Conservation (phyloP, 352 stramenopile genomes). For the Halophytophthora batemanensis region DNA sequence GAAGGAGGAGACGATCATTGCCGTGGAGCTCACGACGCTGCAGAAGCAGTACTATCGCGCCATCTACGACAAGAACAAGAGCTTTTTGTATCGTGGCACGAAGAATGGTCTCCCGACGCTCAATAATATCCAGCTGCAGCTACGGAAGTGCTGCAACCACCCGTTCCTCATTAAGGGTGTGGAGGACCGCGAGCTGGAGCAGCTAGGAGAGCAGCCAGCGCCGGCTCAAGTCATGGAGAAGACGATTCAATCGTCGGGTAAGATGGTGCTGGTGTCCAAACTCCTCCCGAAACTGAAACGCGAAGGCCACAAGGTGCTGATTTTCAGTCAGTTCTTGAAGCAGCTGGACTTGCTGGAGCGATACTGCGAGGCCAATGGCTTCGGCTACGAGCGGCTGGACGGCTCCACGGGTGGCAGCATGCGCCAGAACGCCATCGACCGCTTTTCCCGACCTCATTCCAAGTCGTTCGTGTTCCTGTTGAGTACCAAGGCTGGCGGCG, state of each 20-base stretch:
- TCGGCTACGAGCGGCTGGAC: constrained; percentile 89
- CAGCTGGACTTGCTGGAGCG: constrained; percentile 93
- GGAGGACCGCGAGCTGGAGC: constrained; percentile 78
- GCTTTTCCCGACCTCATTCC: constrained; percentile 93
- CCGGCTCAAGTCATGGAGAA: constrained; percentile 72
- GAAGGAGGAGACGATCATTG: constrained; percentile 96
- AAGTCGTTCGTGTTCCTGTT: constrained; percentile 99
- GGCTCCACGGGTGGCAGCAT: constrained; percentile 86
- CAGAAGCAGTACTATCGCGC: constrained; percentile 99
- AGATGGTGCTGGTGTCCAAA: constrained; percentile 90
- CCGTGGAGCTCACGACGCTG: constrained; percentile 96
- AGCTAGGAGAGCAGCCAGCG: constrained; percentile 56
- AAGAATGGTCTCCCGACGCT: constrained; percentile 89
- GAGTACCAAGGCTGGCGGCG: constrained; percentile 96
- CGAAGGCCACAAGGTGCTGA: constrained; percentile 93
- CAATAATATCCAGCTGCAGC: constrained; percentile 99
- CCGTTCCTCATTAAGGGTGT: constrained; percentile 98
- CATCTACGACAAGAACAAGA: constrained; percentile 99
- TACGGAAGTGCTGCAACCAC: constrained; percentile 99
- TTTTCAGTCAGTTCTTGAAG: constrained; percentile 95
- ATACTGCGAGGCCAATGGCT: constrained; percentile 90
- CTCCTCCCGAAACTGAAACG: constrained; percentile 88
- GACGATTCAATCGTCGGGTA: constrained; percentile 80
- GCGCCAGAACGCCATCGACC: constrained; percentile 94
- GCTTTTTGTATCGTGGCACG: constrained; percentile 91